Percentiles rank a stretch among this genome's conserved stretches.
These are phyloP conservation scores for Protea cynaroides DNA, from an alignment of 164 flowering plant species.

Conservation along the genomic window DNA sequence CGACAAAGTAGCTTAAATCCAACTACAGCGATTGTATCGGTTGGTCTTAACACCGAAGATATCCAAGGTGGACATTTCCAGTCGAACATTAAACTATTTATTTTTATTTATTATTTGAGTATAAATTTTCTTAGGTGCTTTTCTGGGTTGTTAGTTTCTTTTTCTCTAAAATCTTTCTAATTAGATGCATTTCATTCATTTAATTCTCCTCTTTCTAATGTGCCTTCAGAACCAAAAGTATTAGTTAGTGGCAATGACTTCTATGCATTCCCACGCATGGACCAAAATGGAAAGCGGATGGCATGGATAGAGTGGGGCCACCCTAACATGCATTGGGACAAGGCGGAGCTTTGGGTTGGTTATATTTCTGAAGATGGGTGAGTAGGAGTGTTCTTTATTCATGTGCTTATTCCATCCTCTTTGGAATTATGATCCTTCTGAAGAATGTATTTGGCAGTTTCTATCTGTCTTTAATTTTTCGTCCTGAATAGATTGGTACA, in stretches of 20 bases:
- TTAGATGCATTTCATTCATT: not conserved
- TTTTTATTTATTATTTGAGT: not conserved
- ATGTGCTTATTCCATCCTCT: not conserved
- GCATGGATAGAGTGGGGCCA: constrained; percentile 97
- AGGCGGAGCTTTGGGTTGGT: constrained; percentile 93
- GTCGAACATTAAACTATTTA: not conserved
- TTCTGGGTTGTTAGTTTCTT: not conserved
- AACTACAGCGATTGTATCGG: constrained; percentile 53
- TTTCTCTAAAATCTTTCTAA: not conserved
- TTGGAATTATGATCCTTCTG: not conserved
- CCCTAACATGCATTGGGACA: constrained; percentile 99
- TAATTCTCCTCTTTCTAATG: not conserved
- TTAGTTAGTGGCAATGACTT: constrained; percentile 85
- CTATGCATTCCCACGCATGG: constrained; percentile 92
- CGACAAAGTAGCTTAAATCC: constrained; percentile 63
- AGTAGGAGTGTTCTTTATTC: constrained; percentile 13
- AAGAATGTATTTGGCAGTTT: not conserved
- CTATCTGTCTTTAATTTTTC: no score
- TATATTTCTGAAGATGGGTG: constrained; percentile 78
- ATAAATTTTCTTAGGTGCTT: not conserved
- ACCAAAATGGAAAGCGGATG: constrained; percentile 56
- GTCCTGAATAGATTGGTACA: no score
- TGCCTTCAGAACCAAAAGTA: constrained; percentile 62
- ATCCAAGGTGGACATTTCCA: constrained; percentile 45
- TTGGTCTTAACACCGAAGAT: constrained; percentile 30